These are phyloP conservation scores for Russula earlei DNA, from an alignment of 768 basidiomycete genomes.

Conservation along the genomic window DNA sequence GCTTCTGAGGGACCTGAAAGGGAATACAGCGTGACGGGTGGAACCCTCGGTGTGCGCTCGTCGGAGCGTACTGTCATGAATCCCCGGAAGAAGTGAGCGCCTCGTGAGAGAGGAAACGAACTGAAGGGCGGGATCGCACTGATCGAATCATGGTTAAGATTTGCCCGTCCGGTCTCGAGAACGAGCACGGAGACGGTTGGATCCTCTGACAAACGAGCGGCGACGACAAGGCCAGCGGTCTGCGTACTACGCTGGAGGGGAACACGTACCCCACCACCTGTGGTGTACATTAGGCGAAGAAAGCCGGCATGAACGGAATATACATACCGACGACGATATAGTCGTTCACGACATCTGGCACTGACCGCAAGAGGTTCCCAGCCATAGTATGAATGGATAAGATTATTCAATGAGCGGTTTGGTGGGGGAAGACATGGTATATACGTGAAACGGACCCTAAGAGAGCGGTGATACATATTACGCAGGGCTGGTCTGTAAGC, in stretches of 20 bases:
- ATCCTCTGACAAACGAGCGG: slow-evolving; percentile 22
- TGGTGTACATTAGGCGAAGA: no score
- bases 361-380: not conserved
- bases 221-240: slow-evolving; percentile 15
- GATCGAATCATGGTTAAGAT: slow-evolving; percentile 15
- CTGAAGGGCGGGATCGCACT: not conserved
- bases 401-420: not conserved
- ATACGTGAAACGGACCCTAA: not conserved
- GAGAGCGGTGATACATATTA: not conserved
- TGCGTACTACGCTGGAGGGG: not conserved
- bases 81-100: slow-evolving; percentile 13
- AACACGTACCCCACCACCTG: not conserved
- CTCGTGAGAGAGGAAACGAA: not conserved
- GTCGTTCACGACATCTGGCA: not conserved
- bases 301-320: not conserved
- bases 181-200: slow-evolving; percentile 21
- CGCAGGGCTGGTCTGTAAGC: no score
- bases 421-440: not conserved
- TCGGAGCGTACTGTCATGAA: slow-evolving; percentile 16
- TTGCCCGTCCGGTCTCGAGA: slow-evolving; percentile 22
- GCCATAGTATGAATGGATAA: not conserved
- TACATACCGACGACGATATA: not conserved
- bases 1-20: slow-evolving; percentile 17
- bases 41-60: not conserved
- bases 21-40: no score